phyloP scores from a whole-genome alignment of 73 alveolate species.

The Paramecium tetraurelia region DNA sequence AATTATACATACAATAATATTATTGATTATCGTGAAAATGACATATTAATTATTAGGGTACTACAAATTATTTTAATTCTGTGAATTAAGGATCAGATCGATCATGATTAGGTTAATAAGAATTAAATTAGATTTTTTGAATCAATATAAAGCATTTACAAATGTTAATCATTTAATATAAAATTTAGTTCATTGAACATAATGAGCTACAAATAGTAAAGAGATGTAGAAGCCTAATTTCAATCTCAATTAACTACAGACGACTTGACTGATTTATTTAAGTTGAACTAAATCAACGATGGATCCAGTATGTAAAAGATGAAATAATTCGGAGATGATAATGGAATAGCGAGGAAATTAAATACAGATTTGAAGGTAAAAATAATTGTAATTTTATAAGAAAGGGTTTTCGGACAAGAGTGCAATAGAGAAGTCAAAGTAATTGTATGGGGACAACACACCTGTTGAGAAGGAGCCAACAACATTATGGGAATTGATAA shows the following conservation, averaged over 20 bases:
- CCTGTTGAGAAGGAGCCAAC: slow-evolving; percentile 49
- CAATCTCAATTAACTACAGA: background rate
- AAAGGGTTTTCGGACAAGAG: slow-evolving; percentile 36
- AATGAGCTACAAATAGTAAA: background rate
- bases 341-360: slow-evolving; percentile 51
- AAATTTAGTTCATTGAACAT: background rate
- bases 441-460: slow-evolving; percentile 35
- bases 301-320: background rate
- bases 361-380: slow-evolving; percentile 52
- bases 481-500: slow-evolving; percentile 61
- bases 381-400: background rate
- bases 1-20: background rate
- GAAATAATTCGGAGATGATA: slow-evolving; percentile 31
- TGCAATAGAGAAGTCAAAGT: background rate
- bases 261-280: background rate
- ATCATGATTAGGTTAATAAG: background rate
- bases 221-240: background rate
- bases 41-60: background rate
- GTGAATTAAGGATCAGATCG: background rate
- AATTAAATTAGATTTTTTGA: background rate
- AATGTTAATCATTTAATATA: background rate
- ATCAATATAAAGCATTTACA: background rate
- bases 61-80: background rate
- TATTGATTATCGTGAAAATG: background rate
- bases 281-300: background rate